Percentiles rank a stretch among this genome's conserved stretches.
These are phyloP conservation scores for Lasiodiplodia sp. DNA, from an alignment of 2,329 filamentous ascomycete genomes.

Conservation along the genomic window DNA sequence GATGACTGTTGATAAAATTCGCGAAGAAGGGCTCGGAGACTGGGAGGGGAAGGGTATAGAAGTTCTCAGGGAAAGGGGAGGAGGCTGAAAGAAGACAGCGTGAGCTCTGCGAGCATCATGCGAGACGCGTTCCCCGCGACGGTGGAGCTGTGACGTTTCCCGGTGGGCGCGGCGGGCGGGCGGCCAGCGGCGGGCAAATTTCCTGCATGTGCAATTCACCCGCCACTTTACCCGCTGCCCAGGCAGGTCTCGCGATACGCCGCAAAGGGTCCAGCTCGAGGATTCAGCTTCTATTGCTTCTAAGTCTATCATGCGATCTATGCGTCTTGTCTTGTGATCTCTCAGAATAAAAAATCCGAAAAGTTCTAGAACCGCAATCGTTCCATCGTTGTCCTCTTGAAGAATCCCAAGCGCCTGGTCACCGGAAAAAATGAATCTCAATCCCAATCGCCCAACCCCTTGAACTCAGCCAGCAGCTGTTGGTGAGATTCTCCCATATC, in stretches of 20 bases:
- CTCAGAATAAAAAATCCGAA: background rate
- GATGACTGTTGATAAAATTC: background rate
- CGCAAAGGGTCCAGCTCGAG: constrained; percentile 4
- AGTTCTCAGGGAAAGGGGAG: background rate
- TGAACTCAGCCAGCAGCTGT: constrained; percentile 23
- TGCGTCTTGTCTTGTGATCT: constrained; percentile 23
- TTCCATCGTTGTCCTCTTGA: background rate
- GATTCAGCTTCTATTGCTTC: constrained; percentile 17
- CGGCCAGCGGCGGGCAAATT: constrained; percentile 4
- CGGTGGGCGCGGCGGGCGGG: background rate
- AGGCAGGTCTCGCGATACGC: constrained; percentile 3
- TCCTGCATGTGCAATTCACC: background rate
- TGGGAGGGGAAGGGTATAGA: background rate
- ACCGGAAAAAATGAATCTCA: background rate
- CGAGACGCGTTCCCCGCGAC: constrained; percentile 21
- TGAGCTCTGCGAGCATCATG: constrained; percentile 13
- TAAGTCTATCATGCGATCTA: constrained; percentile 12
- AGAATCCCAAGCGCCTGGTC: constrained; percentile 9
- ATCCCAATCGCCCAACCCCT: constrained; percentile 3
- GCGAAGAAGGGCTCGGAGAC: background rate
- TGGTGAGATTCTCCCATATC: constrained; percentile 17
- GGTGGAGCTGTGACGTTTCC: constrained; percentile 24
- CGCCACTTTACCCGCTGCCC: constrained; percentile 5
- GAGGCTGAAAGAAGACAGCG: constrained; percentile 5
- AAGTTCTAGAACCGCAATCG: background rate